Base-by-base conservation (phyloP, 2,329 filamentous ascomycete species). In the Aspergillus sp. region DNA sequence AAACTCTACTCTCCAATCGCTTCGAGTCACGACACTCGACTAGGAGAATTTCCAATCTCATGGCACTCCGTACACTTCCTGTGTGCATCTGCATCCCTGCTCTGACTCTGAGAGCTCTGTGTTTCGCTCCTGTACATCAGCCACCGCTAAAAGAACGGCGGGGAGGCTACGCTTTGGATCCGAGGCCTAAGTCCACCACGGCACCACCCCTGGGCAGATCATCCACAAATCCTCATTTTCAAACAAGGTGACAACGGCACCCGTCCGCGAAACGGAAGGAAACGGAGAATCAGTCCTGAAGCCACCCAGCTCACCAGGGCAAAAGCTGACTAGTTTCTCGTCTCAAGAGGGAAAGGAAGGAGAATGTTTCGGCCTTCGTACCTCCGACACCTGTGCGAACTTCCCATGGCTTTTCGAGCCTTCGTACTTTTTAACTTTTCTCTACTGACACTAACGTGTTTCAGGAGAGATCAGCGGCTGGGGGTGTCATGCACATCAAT, bases 181-280 rank as follows among this genome's bases (percentile, higher is more conserved):
- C 67, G 67, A 67, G 67, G 62, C 54, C 64, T 59, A 54, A 63
- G 62, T 63, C 34, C 34, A 41, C 34, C 34, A 41, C 34, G 34
- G 34, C 62, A 56, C 49, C 61, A 70, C 67, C 71, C 71, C 71
- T 75, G 72, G 69, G 69, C 71, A 67, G 70, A 75, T 75, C 72
- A 73, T 61, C 66, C 67, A 59, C 54, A 22, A 62, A 59, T 62
- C 49, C 57, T 30, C 38, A 28, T 54, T 58, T 64, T 67, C 65
- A 51, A 49, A 49, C 60, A 45, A 43, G 50, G 50, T 25, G 19
- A n/a, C 19, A 41, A 28, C 22, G 23, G 22, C 22, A 34, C 11
- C 31, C 41, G 15, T n/a, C 38, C 22, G 19, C 9, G 48, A 25
- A 15, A 25, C 48, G 56, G 53, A 55, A 25, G 15, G 43, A 47